Evolutionary conservation across 1,139 yeast species (phyloP).

Genomic region (Cylindricascospora bacillispora): DNA sequence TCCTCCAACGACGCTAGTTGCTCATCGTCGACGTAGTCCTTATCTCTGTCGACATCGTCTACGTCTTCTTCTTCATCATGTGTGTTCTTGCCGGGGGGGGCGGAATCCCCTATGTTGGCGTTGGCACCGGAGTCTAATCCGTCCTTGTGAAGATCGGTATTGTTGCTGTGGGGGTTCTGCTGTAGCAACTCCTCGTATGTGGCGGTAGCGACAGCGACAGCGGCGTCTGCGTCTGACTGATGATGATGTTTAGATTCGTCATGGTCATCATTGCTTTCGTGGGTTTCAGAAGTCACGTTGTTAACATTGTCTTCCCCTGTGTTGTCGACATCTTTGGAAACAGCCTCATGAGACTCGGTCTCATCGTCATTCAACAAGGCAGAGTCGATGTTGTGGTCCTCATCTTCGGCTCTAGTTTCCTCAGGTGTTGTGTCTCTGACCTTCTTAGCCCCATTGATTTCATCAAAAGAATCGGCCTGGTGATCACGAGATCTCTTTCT

Average conservation of each 20-base stretch:
- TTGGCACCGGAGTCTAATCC: slow-evolving; percentile 1
- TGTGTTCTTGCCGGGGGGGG: slow-evolving; percentile 27
- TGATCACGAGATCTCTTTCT: too few relatives aligned
- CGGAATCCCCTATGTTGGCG: slow-evolving; percentile 18
- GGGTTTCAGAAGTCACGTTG: slow-evolving; percentile 11
- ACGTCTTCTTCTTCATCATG: slow-evolving; percentile 6
- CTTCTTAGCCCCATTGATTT: background rate
- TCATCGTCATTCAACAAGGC: slow-evolving; percentile 10
- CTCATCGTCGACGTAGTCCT: slow-evolving; percentile 7
- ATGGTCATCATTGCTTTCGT: slow-evolving; percentile 8
- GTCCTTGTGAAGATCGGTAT: slow-evolving; percentile 2
- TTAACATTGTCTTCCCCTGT: slow-evolving; percentile 3
- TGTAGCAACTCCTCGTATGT: slow-evolving; percentile 11
- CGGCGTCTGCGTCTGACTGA: slow-evolving; percentile 5
- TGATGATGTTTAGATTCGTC: slow-evolving; percentile 5
- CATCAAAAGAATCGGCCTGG: background rate
- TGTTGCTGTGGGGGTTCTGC: slow-evolving; percentile 5
- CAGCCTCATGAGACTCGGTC: slow-evolving; percentile 10
- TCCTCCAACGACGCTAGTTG: slow-evolving; percentile 2
- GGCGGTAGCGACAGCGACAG: slow-evolving; percentile 15
- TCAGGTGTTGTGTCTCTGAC: background rate
- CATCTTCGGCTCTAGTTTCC: background rate
- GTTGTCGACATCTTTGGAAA: slow-evolving; percentile 5
- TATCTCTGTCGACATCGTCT: slow-evolving; percentile 11
- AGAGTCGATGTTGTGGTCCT: slow-evolving; percentile 16